Evolutionary conservation across 2,329 filamentous ascomycete genomes (phyloP).

Genomic region (Phoma sp.): DNA sequence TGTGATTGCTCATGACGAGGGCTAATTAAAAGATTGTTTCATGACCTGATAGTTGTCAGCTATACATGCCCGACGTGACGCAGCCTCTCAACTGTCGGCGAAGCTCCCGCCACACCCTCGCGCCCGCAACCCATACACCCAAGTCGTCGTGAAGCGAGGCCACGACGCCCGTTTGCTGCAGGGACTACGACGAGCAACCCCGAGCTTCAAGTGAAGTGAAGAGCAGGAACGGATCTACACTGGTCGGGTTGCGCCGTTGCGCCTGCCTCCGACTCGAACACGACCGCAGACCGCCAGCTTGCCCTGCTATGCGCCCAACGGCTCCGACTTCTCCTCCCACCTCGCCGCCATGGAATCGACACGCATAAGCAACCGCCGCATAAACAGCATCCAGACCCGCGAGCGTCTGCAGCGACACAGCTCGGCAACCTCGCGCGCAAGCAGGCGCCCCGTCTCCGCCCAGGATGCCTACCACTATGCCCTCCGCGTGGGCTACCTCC

Average conservation of each 20-base stretch:
- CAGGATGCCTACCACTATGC: slow-evolving; percentile 93
- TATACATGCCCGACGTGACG: slow-evolving; percentile 17
- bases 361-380: slow-evolving; percentile 45
- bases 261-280: slow-evolving; percentile 9
- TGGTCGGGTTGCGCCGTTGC: slow-evolving; percentile 16
- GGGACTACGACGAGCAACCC: background rate
- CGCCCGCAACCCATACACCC: background rate
- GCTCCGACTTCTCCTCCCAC: slow-evolving; percentile 6
- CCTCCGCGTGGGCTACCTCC: slow-evolving; percentile 86
- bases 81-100: slow-evolving; percentile 7
- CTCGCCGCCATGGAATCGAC: slow-evolving; percentile 36
- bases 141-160: slow-evolving; percentile 1
- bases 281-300: slow-evolving; percentile 21
- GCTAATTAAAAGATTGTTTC: slow-evolving; percentile 20
- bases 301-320: slow-evolving; percentile 34
- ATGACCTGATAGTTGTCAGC: slow-evolving; percentile 12
- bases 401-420: slow-evolving; percentile 49
- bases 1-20: slow-evolving; percentile 17
- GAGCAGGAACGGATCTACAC: slow-evolving; percentile 30
- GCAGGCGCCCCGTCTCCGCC: slow-evolving; percentile 50
- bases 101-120: slow-evolving; percentile 13
- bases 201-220: background rate
- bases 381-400: slow-evolving; percentile 52
- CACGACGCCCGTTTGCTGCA: background rate
- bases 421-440: slow-evolving; percentile 35